A percentile compares a stretch with the other conserved stretches of the same genome.
phyloP scores from a whole-genome alignment of 164 flowering plant genomes.

The Akebia trifoliata region DNA sequence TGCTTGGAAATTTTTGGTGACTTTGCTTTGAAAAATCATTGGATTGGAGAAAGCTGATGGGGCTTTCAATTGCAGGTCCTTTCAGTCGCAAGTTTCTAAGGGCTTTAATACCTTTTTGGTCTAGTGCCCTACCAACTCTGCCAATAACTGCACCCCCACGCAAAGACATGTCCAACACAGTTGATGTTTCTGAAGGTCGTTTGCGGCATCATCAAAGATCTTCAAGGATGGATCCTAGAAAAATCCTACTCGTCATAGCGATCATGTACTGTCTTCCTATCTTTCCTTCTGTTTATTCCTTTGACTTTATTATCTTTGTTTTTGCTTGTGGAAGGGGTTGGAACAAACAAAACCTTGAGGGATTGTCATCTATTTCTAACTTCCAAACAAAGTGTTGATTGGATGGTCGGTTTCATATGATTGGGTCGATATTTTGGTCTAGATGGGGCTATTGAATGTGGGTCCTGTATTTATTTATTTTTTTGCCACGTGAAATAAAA shows the following conservation, averaged over 20 bases:
- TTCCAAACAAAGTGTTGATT: no score
- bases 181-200: slow-evolving; percentile 69
- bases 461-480: no score
- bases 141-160: slow-evolving; percentile 96
- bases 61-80: slow-evolving; percentile 50
- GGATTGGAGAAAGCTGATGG: neutral
- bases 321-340: no score
- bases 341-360: no score
- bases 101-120: slow-evolving; percentile 92
- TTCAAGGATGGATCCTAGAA: slow-evolving; percentile 95
- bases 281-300: neutral
- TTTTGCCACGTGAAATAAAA: no score
- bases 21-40: no score
- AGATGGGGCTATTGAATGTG: no score
- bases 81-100: slow-evolving; percentile 79
- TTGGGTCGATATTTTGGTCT: no score
- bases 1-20: no score
- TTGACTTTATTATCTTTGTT: no score
- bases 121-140: slow-evolving; percentile 82
- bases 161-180: slow-evolving; percentile 55
- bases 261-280: slow-evolving; percentile 53
- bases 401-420: no score
- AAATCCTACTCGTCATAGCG: slow-evolving; percentile 82
- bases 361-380: no score
- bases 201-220: slow-evolving; percentile 63